Conservation (phyloP, 2,329 filamentous ascomycete genomes). For the Curvularia eragrostidis region DNA sequence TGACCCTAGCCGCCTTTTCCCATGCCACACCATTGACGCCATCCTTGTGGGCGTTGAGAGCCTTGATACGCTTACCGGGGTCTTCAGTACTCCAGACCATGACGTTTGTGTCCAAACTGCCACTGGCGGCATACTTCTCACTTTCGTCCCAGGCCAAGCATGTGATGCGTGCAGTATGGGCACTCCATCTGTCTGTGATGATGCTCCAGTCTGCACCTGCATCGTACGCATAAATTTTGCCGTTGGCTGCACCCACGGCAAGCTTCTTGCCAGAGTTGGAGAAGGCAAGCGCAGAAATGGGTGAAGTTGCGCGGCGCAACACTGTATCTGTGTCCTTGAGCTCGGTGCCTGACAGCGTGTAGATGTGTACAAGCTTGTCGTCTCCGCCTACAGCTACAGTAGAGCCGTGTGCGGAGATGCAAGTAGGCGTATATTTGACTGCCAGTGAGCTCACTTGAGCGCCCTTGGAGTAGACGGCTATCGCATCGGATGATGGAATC, state of each 20-base stretch:
- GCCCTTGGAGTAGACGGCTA: slow-evolving; percentile 67
- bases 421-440: slow-evolving; percentile 70
- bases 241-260: slow-evolving; percentile 81
- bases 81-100: slow-evolving; percentile 88
- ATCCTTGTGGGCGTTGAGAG: slow-evolving; percentile 91
- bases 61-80: slow-evolving; percentile 84
- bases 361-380: slow-evolving; percentile 77
- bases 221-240: slow-evolving; percentile 85
- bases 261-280: slow-evolving; percentile 77
- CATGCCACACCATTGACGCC: slow-evolving; percentile 89
- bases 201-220: slow-evolving; percentile 69
- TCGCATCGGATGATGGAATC: slow-evolving; percentile 61
- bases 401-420: slow-evolving; percentile 72
- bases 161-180: slow-evolving; percentile 72
- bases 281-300: slow-evolving; percentile 82
- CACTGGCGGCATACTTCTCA: slow-evolving; percentile 81
- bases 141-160: slow-evolving; percentile 77
- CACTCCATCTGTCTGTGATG: slow-evolving; percentile 79
- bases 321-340: slow-evolving; percentile 61
- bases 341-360: slow-evolving; percentile 66
- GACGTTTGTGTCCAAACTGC: slow-evolving; percentile 87
- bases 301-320: slow-evolving; percentile 72
- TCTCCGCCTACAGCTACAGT: slow-evolving; percentile 79
- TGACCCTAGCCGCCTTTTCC: slow-evolving; percentile 69
- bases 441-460: slow-evolving; percentile 65